Base-by-base conservation (phyloP, 768 basidiomycete genomes). In the Termitomyces sp. region DNA sequence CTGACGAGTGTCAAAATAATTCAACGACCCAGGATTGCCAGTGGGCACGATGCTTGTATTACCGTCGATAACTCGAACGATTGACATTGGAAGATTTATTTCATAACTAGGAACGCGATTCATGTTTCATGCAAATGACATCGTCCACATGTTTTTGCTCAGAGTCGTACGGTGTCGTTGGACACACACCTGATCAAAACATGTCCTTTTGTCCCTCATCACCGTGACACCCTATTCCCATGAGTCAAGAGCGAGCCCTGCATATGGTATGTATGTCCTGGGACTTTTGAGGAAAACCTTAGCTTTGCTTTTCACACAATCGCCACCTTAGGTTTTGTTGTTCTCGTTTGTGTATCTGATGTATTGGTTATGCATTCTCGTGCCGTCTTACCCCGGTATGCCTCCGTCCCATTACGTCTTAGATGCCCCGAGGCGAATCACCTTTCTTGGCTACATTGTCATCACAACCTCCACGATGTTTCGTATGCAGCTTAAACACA, bases 21-120 rank as follows among this genome's bases (percentile, higher is more conserved):
- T 74, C 80, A 75, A 75, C 78, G 1, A 81, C 79, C 70, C 61
- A 77, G 44, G 70, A 76, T 0, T 81, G 78, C 72, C 78, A 78
- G 77, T 78, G 62, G 51, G 75, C 24, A 15, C 6, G 24, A 47
- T 47, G 24, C 24, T 22, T 24, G 16, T 6, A 47, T 71, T 48
- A 48, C 6, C 54, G 13, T 7, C 51, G 11, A 50, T 65, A 65
- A 44, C 63, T 64, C 24, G 66, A 66, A 30, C 58, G 41, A n/a
- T 0, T 30, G 24, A 22, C 6, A 12, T 39, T 52, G 9, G 16
- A 59, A 12, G 60, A 24, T 18, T 18, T 12, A 18, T 58, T 48
- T 44, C 9, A 73, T 73, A 27, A 1, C 27, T 4, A n/a, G 76
- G 74, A 13, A 68, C 69, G 63, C 73, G 67, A 55, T 78, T 78